Evolutionary conservation across 306 rosid genomes (phyloP).

Genomic region (Cercis canadensis): DNA sequence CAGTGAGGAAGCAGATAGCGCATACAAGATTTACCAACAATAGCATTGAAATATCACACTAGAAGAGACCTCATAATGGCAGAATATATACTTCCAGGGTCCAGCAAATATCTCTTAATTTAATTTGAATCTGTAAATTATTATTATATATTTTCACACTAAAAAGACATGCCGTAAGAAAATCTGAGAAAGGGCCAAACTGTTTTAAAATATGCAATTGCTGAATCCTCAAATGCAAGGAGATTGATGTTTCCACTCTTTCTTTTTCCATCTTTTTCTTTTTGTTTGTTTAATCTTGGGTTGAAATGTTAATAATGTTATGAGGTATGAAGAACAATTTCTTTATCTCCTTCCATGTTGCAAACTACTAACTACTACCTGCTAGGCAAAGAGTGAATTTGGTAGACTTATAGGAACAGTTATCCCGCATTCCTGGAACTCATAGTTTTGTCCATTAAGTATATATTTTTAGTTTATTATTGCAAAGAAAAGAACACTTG

Average conservation of each 20-base stretch:
- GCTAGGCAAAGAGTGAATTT: constrained; percentile 7
- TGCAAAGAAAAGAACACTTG: background rate
- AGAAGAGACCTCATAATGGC: too few species aligned
- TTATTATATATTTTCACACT: background rate
- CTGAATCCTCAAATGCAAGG: background rate
- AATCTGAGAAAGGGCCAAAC: background rate
- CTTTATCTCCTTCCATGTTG: constrained; percentile 7
- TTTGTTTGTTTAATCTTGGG: background rate
- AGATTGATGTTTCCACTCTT: background rate
- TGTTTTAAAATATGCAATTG: background rate
- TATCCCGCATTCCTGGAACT: background rate
- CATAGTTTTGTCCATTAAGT: background rate
- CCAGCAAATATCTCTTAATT: background rate
- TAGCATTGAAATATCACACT: constrained; percentile 1
- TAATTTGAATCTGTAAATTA: constrained; percentile 4
- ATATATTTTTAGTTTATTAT: background rate
- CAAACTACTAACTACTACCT: constrained; percentile 24
- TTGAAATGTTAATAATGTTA: constrained; percentile 4
- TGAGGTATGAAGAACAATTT: background rate
- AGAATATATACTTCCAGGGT: background rate
- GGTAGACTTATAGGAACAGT: background rate
- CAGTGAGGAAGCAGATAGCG: constrained; percentile 33
- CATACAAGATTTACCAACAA: constrained; percentile 19
- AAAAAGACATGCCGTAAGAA: background rate
- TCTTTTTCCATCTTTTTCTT: background rate